A percentile compares a stretch with the other conserved stretches of the same genome.
These are phyloP conservation scores for Phialemonium atrogriseum DNA, from an alignment of 2,329 filamentous ascomycete species.

Conservation along the genomic window DNA sequence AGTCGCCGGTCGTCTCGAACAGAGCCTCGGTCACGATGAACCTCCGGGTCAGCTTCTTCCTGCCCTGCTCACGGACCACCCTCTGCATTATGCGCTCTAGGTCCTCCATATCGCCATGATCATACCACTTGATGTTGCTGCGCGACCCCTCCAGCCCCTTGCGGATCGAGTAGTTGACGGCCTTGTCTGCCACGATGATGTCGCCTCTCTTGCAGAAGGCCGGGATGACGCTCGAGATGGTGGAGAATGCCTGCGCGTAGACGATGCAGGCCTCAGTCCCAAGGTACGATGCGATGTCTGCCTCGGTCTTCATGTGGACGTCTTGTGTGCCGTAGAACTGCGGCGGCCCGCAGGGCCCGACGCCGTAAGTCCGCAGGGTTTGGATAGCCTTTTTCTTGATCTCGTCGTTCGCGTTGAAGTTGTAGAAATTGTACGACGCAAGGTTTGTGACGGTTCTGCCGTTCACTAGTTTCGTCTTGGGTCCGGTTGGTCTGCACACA, in stretches of 20 bases:
- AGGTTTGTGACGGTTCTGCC: slow-evolving; percentile 90
- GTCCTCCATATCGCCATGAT: slow-evolving; percentile 94
- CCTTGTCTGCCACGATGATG: slow-evolving; percentile 90
- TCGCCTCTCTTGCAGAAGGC: slow-evolving; percentile 96
- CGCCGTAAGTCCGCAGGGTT: slow-evolving; percentile 88
- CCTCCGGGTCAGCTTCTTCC: slow-evolving; percentile 76
- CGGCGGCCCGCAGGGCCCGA: slow-evolving; percentile 91
- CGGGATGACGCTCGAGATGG: slow-evolving; percentile 93
- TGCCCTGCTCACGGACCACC: slow-evolving; percentile 78
- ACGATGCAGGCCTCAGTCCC: slow-evolving; percentile 87
- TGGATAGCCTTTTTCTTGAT: slow-evolving; percentile 94
- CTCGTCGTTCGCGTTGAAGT: slow-evolving; percentile 85
- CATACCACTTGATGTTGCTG: slow-evolving; percentile 87
- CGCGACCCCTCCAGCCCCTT: slow-evolving; percentile 91
- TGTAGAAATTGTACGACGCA: slow-evolving; percentile 95
- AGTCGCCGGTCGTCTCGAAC: slow-evolving; percentile 85
- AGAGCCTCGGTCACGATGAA: slow-evolving; percentile 96
- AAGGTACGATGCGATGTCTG: slow-evolving; percentile 83
- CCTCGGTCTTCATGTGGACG: slow-evolving; percentile 94
- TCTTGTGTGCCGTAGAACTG: slow-evolving; percentile 98
- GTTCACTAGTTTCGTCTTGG: slow-evolving; percentile 80
- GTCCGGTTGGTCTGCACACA: slow-evolving; percentile 69
- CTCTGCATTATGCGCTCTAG: slow-evolving; percentile 77
- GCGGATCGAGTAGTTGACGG: slow-evolving; percentile 87
- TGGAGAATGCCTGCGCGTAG: slow-evolving; percentile 93